Conservation (phyloP, 2,329 filamentous ascomycete genomes). For the Coniosporium tulheliwenetii region DNA sequence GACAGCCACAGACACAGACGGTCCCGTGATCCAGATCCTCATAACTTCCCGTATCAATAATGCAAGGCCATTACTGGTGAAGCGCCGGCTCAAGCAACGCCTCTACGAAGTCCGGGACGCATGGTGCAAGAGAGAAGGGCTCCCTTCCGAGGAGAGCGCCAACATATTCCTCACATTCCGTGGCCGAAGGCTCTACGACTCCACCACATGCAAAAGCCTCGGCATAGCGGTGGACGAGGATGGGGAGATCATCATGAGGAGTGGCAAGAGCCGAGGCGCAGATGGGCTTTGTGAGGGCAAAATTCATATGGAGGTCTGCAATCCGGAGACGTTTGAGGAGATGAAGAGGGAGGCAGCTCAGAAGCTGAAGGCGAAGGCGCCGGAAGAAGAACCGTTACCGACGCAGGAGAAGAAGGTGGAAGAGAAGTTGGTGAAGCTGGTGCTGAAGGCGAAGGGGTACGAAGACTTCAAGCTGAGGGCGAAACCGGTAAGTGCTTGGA, state of each 20-base stretch:
- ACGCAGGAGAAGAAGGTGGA: no score
- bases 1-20: no score
- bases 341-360: constrained; percentile 16
- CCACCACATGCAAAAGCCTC: constrained; percentile 56
- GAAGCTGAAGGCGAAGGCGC: constrained; percentile 8
- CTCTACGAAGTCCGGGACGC: constrained; percentile 33
- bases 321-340: constrained; percentile 3
- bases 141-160: constrained; percentile 31
- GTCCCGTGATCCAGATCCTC: constrained; percentile 42
- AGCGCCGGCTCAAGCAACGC: constrained; percentile 49
- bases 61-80: constrained; percentile 45
- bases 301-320: constrained; percentile 53
- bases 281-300: constrained; percentile 35
- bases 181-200: constrained; percentile 53
- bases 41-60: constrained; percentile 51
- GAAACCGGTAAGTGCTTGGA: constrained; percentile 19
- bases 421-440: constrained; percentile 23
- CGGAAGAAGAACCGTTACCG: constrained; percentile 10
- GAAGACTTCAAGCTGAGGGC: constrained; percentile 35
- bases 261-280: constrained; percentile 31
- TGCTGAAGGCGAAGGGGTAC: constrained; percentile 35
- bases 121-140: constrained; percentile 52
- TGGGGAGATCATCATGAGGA: constrained; percentile 20
- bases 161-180: constrained; percentile 68
- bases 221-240: constrained; percentile 37